Evolutionary conservation across 352 stramenopile species (phyloP).

Genomic region (Phytophthora hybrid): DNA sequence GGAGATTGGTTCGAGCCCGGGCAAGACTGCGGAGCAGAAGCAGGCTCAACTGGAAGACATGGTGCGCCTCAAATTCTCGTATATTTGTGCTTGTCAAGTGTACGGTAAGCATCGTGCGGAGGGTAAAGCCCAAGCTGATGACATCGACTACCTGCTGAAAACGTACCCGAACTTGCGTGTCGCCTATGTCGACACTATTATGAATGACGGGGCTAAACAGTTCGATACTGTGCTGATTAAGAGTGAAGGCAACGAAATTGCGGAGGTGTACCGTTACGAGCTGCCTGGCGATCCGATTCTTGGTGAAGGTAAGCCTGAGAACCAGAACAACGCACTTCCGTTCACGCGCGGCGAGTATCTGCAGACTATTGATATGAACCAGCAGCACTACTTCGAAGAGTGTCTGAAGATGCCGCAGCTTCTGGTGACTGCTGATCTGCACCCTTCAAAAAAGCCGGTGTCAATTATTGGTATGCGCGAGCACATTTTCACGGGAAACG

Average conservation of each 20-base stretch:
- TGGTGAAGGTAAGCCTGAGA: constrained; percentile 89
- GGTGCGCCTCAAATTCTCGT: constrained; percentile 85
- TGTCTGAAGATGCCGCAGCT: constrained; percentile 87
- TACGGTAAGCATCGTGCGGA: constrained; percentile 83
- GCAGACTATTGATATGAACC: constrained; percentile 93
- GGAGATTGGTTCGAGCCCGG: constrained; percentile 75
- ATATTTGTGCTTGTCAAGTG: constrained; percentile 87
- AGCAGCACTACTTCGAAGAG: constrained; percentile 91
- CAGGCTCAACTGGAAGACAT: constrained; percentile 81
- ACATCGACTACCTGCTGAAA: constrained; percentile 82
- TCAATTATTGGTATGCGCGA: constrained; percentile 88
- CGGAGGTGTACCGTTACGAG: constrained; percentile 80
- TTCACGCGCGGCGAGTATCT: constrained; percentile 89
- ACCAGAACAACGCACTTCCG: constrained; percentile 89
- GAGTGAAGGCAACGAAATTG: constrained; percentile 70
- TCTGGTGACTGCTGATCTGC: constrained; percentile 67
- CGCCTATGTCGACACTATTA: constrained; percentile 81
- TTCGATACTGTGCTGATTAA: constrained; percentile 82
- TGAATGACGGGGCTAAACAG: constrained; percentile 40
- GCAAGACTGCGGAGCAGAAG: constrained; percentile 76
- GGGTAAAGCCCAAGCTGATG: constrained; percentile 68
- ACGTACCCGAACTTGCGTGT: constrained; percentile 85
- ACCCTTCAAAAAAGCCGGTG: constrained; percentile 75
- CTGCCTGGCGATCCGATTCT: constrained; percentile 84
- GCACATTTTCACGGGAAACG: constrained; percentile 86